Evolutionary conservation across 257 asterid genomes (phyloP).

Genomic region (Anisodus acutangulus): DNA sequence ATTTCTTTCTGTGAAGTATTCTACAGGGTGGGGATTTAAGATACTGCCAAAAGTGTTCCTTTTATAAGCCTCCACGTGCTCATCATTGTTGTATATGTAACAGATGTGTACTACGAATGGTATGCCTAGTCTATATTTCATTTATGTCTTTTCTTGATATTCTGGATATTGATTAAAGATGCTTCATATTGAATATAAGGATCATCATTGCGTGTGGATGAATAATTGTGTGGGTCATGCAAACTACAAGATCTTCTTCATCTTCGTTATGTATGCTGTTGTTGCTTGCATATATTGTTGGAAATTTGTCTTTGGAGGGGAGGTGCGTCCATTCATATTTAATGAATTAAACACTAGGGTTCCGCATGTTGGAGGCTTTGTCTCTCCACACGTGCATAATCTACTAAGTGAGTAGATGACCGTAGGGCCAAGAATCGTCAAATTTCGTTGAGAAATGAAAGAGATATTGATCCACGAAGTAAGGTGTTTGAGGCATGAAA

Average conservation of each 20-base stretch:
- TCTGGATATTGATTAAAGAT: conserved; percentile 44
- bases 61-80: conserved; percentile 91
- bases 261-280: conserved; percentile 73
- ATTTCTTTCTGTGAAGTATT: conserved; percentile 27
- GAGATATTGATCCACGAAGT: too few relatives aligned
- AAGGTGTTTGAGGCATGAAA: too few relatives aligned
- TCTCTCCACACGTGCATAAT: too few relatives aligned
- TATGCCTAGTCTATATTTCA: conserved; percentile 50
- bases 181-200: conserved; percentile 63
- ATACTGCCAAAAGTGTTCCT: conserved; percentile 89
- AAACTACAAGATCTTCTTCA: conserved; percentile 80
- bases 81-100: conserved; percentile 92
- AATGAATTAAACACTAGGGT: too few relatives aligned
- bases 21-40: conserved; percentile 92
- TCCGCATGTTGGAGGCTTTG: too few relatives aligned
- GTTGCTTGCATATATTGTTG: too few relatives aligned
- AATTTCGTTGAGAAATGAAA: too few relatives aligned
- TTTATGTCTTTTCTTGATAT: conserved; percentile 39
- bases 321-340: too few relatives aligned
- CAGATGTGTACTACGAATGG: conserved; percentile 92
- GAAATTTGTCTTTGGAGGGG: too few relatives aligned
- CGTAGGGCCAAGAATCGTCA: too few relatives aligned
- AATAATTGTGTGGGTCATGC: conserved; percentile 95
- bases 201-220: conserved; percentile 96
- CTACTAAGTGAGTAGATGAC: too few relatives aligned